These are phyloP conservation scores for Tolypocladium nubicola DNA, from an alignment of 2,329 filamentous ascomycete species.

Conservation along the genomic window DNA sequence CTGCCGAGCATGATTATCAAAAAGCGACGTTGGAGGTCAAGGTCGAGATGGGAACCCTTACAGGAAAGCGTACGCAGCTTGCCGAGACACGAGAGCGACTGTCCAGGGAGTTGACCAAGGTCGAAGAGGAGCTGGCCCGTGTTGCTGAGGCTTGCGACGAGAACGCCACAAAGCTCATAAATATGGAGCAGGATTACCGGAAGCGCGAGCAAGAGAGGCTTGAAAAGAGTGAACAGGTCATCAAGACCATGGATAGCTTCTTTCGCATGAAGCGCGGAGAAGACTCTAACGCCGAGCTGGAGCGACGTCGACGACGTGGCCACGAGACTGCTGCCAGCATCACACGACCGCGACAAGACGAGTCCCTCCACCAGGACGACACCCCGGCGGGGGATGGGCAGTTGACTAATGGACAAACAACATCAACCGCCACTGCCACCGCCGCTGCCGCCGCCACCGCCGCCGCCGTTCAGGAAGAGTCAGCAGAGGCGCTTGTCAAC, in stretches of 20 bases:
- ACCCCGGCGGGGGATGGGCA: slow-evolving; percentile 10
- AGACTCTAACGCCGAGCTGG: slow-evolving; percentile 6
- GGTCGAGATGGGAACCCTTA: slow-evolving; percentile 17
- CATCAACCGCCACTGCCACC: slow-evolving; percentile 1
- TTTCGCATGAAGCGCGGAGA: slow-evolving; percentile 20
- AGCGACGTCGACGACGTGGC: neutral
- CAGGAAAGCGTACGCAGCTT: slow-evolving; percentile 15
- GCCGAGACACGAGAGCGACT: slow-evolving; percentile 16
- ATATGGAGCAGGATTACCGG: slow-evolving; percentile 20
- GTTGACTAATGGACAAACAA: slow-evolving; percentile 1
- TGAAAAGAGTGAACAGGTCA: slow-evolving; percentile 16
- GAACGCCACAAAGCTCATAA: slow-evolving; percentile 21
- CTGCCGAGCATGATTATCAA: slow-evolving; percentile 15
- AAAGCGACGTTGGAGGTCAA: slow-evolving; percentile 14
- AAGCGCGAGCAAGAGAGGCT: slow-evolving; percentile 16
- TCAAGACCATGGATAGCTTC: slow-evolving; percentile 20
- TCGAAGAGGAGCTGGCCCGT: slow-evolving; percentile 27
- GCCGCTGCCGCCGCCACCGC: neutral
- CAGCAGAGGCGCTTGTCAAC: slow-evolving; percentile 16
- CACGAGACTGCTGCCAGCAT: neutral
- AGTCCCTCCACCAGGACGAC: neutral
- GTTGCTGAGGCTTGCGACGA: slow-evolving; percentile 17
- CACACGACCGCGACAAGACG: neutral
- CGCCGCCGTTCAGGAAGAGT: neutral
- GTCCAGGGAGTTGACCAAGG: slow-evolving; percentile 18